Base-by-base conservation (phyloP, 495 filamentous ascomycete genomes). In the Eremomyces bilateralis region DNA sequence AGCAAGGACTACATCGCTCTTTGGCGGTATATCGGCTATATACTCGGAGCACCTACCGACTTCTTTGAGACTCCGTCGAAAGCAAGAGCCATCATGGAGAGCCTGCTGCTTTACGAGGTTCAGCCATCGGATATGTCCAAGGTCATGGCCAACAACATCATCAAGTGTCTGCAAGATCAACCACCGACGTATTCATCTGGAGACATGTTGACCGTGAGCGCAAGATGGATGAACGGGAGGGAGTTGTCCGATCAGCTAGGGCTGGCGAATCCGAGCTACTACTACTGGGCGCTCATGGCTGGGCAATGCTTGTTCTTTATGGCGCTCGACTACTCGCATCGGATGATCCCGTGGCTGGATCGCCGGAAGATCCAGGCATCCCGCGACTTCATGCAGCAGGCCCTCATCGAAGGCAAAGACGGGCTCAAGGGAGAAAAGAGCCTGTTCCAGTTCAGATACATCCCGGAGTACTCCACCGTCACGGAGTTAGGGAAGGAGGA, bases 71-170 rank as follows among this genome's bases (percentile, higher is more conserved):
- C 54, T 15, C 57, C 67, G 1, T 52, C 52, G 6, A 60, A 57
- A 19, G 71, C 73, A 0, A 65, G 60, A 40, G 55, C 57, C 0
- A 59, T 69, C 40, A 73, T 80, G 68, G 76, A 83, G 34, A 67
- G 64, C 1, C 44, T 80, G 1, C 37, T 74, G 0, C 46, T 65
- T 13, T 57, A 69, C 4, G 76, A 82, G 48, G 58, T 83, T 25
- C 45, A 64, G 35, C 79, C 79, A 0, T 67, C 65, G 1, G 49
- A 59, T 2, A 71, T 62, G 17, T 71, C 67, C 2, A 60, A 61
- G 31, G 49, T 71, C 3, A 54, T 84, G 2, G 74, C 75, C 1
- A 70, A 73, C 45, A 84, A 85, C 47, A 76, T 83, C 49, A 73
- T 84, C 45, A 53, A 64, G 4, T 61, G 66, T 15, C 56, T 83